Base-by-base conservation (phyloP, 129 eudicot species). In the Silybum marianum region DNA sequence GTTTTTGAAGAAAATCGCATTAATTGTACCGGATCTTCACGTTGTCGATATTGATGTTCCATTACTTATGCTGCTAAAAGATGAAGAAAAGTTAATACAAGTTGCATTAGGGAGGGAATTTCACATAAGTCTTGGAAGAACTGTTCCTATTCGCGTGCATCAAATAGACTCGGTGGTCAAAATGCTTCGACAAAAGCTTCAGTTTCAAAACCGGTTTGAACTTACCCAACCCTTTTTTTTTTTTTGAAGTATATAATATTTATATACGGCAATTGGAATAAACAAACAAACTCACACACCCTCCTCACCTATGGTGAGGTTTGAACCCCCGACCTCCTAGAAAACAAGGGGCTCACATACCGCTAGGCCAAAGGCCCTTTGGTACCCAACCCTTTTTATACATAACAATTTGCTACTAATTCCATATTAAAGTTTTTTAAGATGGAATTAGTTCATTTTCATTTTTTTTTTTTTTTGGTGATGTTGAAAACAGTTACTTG, bases 41-140 rank as follows among this genome's bases (percentile, higher is more conserved):
- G 95, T 86, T 70, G 90, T 95, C 51, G 99, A 95, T 83, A 79
- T 86, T 16, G 97, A 95, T 74, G 84, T 93, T 80, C 93, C 98
- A 6, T 79, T 95, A 51, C 74, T 63, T 42, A 38, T 44, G 42
- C 80, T 95, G 71, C 65, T 81, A 11, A 82, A 86, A 84, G 94
- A 93, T 75, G 90, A 87, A 62, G 84, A 83, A 7, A 89, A 87
- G 82, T 84, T 92, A 71, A 82, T 88, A 74, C 92, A 90, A 83
- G 84, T 84, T 75, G 93, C 91, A 0, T 81, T 95, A 19, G 97
- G 95, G 84, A 89, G 91, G 75, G 97, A 91, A 78, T 95, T 89
- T 44, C 99, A 95, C 81, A 90, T 93, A 75, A 95, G 98, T 78
- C 90, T 95, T 78, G 99, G 98, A 74, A 91, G 99, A 83, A 95